A percentile compares a stretch with the other conserved stretches of the same genome.
Conservation (phyloP, 2,329 filamentous ascomycete species). For the Colletotrichum neosansevieriae region DNA sequence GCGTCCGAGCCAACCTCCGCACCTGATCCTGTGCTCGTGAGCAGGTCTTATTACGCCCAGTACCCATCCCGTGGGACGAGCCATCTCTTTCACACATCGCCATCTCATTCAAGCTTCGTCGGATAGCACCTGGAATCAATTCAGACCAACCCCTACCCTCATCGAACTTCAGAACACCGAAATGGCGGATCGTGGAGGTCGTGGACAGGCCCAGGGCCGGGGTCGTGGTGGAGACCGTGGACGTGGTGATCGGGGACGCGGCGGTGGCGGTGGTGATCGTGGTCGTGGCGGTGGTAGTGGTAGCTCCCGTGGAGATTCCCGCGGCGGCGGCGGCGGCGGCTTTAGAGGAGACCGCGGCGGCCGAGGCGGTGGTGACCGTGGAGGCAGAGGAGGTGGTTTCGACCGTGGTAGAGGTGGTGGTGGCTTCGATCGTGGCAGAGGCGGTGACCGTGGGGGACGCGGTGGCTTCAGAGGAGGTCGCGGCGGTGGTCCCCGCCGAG, state of each 20-base stretch:
- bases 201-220: neutral
- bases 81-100: neutral
- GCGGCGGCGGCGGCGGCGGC: slow-evolving; percentile 36
- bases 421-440: slow-evolving; percentile 14
- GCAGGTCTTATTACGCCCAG: neutral
- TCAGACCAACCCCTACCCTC: neutral
- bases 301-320: slow-evolving; percentile 36
- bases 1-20: neutral
- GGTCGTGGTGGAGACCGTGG: slow-evolving; percentile 10
- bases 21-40: neutral
- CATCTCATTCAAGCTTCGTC: neutral
- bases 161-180: neutral
- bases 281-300: slow-evolving; percentile 30
- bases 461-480: slow-evolving; percentile 35
- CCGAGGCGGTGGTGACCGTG: slow-evolving; percentile 41
- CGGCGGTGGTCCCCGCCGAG: slow-evolving; percentile 34
- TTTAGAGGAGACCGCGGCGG: slow-evolving; percentile 38
- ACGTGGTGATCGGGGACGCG: slow-evolving; percentile 15
- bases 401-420: slow-evolving; percentile 29
- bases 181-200: slow-evolving; percentile 37
- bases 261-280: slow-evolving; percentile 40
- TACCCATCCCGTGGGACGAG: neutral
- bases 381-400: slow-evolving; percentile 35
- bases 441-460: slow-evolving; percentile 22
- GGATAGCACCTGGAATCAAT: neutral